Base-by-base conservation (phyloP, 371 early-diverging fungal genomes). In the Circinella minor region DNA sequence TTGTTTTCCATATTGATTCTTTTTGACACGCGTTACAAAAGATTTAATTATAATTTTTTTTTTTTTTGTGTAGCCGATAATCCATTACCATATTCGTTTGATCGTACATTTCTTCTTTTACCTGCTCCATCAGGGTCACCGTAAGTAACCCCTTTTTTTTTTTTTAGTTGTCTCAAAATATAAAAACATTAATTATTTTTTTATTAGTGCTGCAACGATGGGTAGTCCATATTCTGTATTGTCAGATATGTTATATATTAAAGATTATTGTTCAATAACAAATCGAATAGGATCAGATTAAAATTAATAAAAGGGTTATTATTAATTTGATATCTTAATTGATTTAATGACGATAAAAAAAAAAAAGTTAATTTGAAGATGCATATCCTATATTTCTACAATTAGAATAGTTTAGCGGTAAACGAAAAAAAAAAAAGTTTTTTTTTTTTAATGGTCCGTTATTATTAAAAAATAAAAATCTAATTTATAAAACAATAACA, bases 181-280 rank as follows among this genome's bases (percentile, higher is more conserved):
- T 43, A 11, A 43, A 43, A 43, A 43, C 43, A 43, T 43, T 43
- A 43, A 43, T 43, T 43, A 9, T 43, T 43, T 7, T 34, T 55
- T 61, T 17, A 36, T 14, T 72, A 84, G 86, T 54, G 82, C 86
- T 13, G 69, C 72, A 38, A 61, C 68, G 34, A 78, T 85, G 18
- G 88, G 88, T 18, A 79, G 84, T 77, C 83, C 86, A 8, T 85
- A 80, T 65, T 66, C 71, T 18, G 83, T 90, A 54, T 70, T 85
- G 63, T 86, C 85, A 47, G 90, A 90, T 62, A 81, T 84, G 71
- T 71, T 86, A 9, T 76, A 73, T 54, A 77, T 90, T 9, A 86
- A 89, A 38, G 77, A 78, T 36, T 84, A 83, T 39, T 59, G 70
- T 60, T 66, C 67, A 0, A 65, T 65, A 17, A n/a, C 48, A 7